phyloP scores from a whole-genome alignment of 139 green algal genomes.

The Chlorella sp. region DNA sequence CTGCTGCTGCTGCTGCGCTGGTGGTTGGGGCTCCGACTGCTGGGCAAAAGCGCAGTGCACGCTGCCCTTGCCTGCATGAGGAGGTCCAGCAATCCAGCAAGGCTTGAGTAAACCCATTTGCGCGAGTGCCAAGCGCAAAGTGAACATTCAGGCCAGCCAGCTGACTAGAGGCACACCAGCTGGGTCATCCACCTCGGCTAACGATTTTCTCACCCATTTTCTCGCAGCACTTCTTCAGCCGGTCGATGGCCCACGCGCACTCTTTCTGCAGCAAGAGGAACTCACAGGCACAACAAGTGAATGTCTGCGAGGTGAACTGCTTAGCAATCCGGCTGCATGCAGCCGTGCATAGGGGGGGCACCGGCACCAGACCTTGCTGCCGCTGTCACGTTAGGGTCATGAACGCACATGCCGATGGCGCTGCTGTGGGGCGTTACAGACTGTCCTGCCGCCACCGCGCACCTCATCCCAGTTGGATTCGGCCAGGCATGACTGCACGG shows the following conservation, averaged over 20 bases:
- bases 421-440: neutral
- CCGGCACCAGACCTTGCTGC: neutral
- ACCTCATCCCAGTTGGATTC: conserved; percentile 22
- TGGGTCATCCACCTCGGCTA: too few species aligned
- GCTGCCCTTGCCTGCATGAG: neutral
- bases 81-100: too few species aligned
- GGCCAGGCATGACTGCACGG: conserved; percentile 1
- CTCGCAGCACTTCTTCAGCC: conserved; percentile 34
- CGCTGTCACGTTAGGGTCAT: neutral
- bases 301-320: neutral
- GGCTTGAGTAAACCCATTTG: too few species aligned
- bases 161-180: too few species aligned
- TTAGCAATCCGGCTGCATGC: too few species aligned
- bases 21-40: neutral
- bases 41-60: conserved; percentile 39
- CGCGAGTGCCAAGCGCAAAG: too few species aligned
- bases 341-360: too few species aligned
- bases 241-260: conserved; percentile 42
- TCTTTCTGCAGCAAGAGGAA: neutral
- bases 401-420: too few species aligned
- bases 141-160: too few species aligned
- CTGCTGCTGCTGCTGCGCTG: neutral
- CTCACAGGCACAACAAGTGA: neutral
- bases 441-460: neutral
- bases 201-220: conserved; percentile 12